Evolutionary conservation across 192 early-diverging fungal genomes (phyloP), one percentile per base, ranked within the genome.

Genomic region (Backusella liffmaniae): DNA sequence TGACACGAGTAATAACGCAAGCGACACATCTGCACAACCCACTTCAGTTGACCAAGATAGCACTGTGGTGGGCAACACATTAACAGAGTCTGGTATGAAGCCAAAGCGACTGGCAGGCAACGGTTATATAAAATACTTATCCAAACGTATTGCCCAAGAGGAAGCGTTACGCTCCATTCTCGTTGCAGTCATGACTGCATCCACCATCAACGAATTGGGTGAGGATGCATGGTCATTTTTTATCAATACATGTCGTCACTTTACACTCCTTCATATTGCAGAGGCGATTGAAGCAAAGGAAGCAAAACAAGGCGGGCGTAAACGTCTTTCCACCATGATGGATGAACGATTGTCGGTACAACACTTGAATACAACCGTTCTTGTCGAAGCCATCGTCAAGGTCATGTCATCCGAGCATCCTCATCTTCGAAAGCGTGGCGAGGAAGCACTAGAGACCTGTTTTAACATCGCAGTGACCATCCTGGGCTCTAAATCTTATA

Each of bases 301-400:
- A 49, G 46, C 46, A 6, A 49, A 49, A 49, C 84, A 84, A 51
- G 78, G 78, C 39, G 79, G 83, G 53, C 71, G 49, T 18, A 85
- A 86, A 51, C 81, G 76, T 66, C 70, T 87, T 2, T 77, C 82
- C 0, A 82, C 83, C 44, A 84, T 83, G 65, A 83, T 89, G 69
- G 82, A 88, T 67, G 83, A 87, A 26, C 77, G 84, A 29, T 79
- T 83, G 37, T 78, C 81, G 2, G 83, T 82, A 51, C 84, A 86
- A 26, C 75, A 87, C 72, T 68, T 89, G 37, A 85, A 89, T n/a
- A 86, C 86, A 39, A 90, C 85, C 26, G 88, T 92, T 35, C 90
- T 97, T 72, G 88, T 96, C 10, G 90, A 93, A 16, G 92, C 92
- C 0, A 86, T 97, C 16, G 91, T 96, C 4, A 85, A 92, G 29